Evolutionary conservation across 1,284 basidiomycete species (phyloP).

Genomic region (Wolfiporia cocos): DNA sequence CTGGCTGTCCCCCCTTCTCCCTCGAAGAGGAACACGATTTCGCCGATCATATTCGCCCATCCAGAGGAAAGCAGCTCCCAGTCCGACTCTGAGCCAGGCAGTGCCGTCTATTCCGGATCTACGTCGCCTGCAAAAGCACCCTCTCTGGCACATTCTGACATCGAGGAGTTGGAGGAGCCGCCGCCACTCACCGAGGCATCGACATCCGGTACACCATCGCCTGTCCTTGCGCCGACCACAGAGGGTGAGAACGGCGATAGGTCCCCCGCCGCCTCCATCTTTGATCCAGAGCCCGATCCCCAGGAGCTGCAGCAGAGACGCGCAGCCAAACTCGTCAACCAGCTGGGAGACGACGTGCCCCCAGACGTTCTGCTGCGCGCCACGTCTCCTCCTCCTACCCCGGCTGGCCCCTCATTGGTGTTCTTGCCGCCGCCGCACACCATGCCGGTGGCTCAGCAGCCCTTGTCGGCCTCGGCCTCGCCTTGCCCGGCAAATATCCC

Average conservation of each 20-base stretch:
- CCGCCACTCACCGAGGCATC: conserved; percentile 7
- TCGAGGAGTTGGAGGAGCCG: conserved; percentile 4
- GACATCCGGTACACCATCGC: neutral
- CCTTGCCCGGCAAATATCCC: too few species aligned
- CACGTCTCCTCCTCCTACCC: conserved; percentile 13
- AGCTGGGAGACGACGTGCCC: conserved; percentile 35
- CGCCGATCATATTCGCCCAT: conserved; percentile 15
- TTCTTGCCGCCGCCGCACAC: neutral
- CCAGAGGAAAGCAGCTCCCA: conserved; percentile 7
- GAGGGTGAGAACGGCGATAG: conserved; percentile 5
- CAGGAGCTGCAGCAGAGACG: neutral
- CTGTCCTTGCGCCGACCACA: conserved; percentile 3
- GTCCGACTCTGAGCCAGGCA: conserved; percentile 5
- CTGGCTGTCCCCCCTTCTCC: conserved; percentile 13
- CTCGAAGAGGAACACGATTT: conserved; percentile 7
- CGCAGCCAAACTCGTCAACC: conserved; percentile 10
- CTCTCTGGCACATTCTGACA: conserved; percentile 1
- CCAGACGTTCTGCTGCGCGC: conserved; percentile 29
- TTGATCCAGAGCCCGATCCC: neutral
- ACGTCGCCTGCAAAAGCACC: conserved; percentile 3
- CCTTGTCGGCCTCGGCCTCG: too few species aligned
- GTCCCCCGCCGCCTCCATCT: neutral
- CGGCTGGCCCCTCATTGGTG: conserved; percentile 1
- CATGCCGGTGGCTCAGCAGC: too few species aligned
- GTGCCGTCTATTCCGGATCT: conserved; percentile 6